A percentile compares a stretch with the other conserved stretches of the same genome.
Evolutionary conservation across 2,329 filamentous ascomycete species (phyloP).

Genomic region (Calonectria crousiana): DNA sequence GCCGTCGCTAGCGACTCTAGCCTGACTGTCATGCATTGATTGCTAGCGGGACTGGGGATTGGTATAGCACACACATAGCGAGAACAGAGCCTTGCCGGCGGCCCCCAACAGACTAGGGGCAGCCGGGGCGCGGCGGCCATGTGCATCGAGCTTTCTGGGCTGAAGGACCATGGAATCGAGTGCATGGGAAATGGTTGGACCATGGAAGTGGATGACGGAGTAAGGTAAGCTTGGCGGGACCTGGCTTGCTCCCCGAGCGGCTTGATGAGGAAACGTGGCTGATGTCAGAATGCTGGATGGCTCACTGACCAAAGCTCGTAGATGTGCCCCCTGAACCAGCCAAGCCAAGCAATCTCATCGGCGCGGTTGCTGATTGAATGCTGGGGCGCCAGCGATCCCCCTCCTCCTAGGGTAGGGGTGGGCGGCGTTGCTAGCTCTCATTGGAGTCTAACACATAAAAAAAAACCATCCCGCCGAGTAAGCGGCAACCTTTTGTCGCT

Average conservation of each 20-base stretch:
- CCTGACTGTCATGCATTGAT: background rate
- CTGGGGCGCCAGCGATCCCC: conserved; percentile 22
- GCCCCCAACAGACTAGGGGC: conserved; percentile 1
- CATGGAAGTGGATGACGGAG: conserved; percentile 26
- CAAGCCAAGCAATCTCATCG: conserved; percentile 16
- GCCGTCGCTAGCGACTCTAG: background rate
- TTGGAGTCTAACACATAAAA: conserved; percentile 1
- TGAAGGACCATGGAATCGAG: conserved; percentile 26
- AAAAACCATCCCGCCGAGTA: conserved; percentile 5
- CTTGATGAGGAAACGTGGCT: conserved; percentile 41
- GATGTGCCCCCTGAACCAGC: conserved; percentile 16
- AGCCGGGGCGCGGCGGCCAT: background rate
- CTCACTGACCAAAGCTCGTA: conserved; percentile 17
- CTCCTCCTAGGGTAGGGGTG: conserved; percentile 12
- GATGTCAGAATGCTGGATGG: conserved; percentile 46
- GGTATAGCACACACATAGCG: background rate
- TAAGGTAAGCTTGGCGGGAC: conserved; percentile 33
- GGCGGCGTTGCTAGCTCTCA: conserved; percentile 11
- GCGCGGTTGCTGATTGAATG: conserved; percentile 17
- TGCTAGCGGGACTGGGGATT: background rate
- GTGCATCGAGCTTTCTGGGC: conserved; percentile 22
- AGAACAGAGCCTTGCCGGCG: background rate
- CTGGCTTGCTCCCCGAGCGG: conserved; percentile 9
- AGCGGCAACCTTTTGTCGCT: conserved; percentile 20
- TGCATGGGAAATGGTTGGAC: conserved; percentile 17